Evolutionary conservation across 805 yeast genomes (phyloP).

Genomic region (Pichia membranifaciens): DNA sequence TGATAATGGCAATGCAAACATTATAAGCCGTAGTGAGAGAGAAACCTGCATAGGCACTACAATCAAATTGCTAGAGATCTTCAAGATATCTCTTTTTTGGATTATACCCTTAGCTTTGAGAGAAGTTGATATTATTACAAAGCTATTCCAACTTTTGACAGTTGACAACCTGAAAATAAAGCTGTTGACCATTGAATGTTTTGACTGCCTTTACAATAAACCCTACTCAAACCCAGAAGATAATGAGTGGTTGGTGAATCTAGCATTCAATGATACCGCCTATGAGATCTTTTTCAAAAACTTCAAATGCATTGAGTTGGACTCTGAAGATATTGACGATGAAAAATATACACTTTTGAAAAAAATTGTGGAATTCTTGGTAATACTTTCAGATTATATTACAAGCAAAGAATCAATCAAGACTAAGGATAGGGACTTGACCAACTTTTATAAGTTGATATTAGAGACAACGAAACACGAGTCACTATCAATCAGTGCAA

Average conservation of each 20-base stretch:
- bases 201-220: slow-evolving; percentile 83
- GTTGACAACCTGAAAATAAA: slow-evolving; percentile 59
- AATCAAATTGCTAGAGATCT: slow-evolving; percentile 66
- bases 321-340: slow-evolving; percentile 65
- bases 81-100: slow-evolving; percentile 92
- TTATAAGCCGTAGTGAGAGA: not conserved
- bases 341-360: slow-evolving; percentile 74
- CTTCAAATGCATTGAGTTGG: slow-evolving; percentile 53
- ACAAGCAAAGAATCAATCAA: slow-evolving; percentile 23
- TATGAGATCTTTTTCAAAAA: slow-evolving; percentile 60
- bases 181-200: slow-evolving; percentile 82
- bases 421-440: slow-evolving; percentile 54
- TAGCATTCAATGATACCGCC: slow-evolving; percentile 71
- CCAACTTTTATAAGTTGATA: slow-evolving; percentile 66
- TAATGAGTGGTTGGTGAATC: slow-evolving; percentile 71
- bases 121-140: slow-evolving; percentile 56
- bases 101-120: slow-evolving; percentile 70
- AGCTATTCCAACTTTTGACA: slow-evolving; percentile 54
- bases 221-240: slow-evolving; percentile 61
- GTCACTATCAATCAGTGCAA: slow-evolving; percentile 82
- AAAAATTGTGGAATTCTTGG: slow-evolving; percentile 90
- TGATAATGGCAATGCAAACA: not conserved
- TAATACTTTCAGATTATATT: slow-evolving; percentile 75
- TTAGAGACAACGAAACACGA: slow-evolving; percentile 77
- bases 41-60: slow-evolving; percentile 36